Evolutionary conservation across 2,329 filamentous ascomycete genomes (phyloP).

Genomic region (Fusarium oligoseptatum): DNA sequence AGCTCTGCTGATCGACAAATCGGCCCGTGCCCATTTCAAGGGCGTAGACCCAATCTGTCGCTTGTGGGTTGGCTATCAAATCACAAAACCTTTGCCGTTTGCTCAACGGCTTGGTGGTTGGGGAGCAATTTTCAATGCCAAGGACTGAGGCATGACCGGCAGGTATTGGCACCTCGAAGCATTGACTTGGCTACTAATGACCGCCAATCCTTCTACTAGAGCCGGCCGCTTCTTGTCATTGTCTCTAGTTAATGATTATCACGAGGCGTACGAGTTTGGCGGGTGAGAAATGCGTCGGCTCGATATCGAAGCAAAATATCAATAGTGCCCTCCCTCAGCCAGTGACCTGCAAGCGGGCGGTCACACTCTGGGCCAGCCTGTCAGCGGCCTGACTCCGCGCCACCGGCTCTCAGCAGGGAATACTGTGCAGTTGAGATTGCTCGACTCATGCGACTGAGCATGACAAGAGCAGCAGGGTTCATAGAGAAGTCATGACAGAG

Average conservation of each 20-base stretch:
- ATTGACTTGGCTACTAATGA: background rate
- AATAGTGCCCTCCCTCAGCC: background rate
- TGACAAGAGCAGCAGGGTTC: constrained; percentile 1
- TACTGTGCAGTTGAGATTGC: background rate
- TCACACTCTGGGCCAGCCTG: background rate
- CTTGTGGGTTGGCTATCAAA: background rate
- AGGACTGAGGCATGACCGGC: background rate
- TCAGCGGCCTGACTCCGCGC: background rate
- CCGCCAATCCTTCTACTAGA: background rate
- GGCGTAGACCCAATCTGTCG: background rate
- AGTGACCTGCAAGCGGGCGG: background rate
- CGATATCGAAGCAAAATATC: background rate
- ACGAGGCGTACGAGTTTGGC: constrained; percentile 1
- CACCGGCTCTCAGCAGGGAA: background rate
- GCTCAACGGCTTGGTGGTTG: background rate
- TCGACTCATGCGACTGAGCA: background rate
- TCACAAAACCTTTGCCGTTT: background rate
- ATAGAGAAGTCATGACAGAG: background rate
- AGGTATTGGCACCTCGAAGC: background rate
- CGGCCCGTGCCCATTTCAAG: background rate
- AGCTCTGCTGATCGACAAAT: background rate
- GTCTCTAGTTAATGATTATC: background rate
- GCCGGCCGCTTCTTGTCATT: background rate
- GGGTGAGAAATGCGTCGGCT: background rate
- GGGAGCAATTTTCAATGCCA: constrained; percentile 3